phyloP scores from a whole-genome alignment of 78 protist species.

The Planoprotostelium fungivorum region DNA sequence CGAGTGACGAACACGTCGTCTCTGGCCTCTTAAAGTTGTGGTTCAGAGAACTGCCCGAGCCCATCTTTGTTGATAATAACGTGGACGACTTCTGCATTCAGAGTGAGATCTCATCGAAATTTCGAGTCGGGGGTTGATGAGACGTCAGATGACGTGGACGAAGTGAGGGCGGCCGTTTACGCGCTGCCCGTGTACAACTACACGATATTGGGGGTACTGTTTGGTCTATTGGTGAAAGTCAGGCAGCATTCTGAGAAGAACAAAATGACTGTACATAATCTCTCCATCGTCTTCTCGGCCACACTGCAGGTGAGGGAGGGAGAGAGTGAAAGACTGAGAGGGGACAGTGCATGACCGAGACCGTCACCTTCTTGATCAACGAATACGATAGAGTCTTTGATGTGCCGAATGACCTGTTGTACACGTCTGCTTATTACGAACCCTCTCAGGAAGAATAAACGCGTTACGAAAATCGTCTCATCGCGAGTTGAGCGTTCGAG shows the following conservation, averaged over 20 bases:
- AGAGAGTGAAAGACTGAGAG: not conserved
- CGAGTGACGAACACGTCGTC: constrained; percentile 42
- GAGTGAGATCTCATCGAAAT: not conserved
- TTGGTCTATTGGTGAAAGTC: not conserved
- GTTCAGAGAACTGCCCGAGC: constrained; percentile 43
- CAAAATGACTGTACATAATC: not conserved
- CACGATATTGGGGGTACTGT: not conserved
- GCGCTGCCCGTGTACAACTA: not conserved
- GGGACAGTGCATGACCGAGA: not conserved
- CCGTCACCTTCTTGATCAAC: not conserved
- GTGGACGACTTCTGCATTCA: not conserved
- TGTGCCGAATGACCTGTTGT: not conserved
- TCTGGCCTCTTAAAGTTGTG: constrained; percentile 47
- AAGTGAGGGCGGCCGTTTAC: not conserved
- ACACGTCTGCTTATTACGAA: no score
- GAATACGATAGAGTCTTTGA: not conserved
- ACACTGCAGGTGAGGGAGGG: not conserved
- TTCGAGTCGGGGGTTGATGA: not conserved
- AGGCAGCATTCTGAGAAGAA: not conserved
- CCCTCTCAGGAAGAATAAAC: no score
- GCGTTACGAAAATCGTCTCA: no score
- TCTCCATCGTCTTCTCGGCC: not conserved
- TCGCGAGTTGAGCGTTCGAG: no score
- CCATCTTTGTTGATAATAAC: not conserved
- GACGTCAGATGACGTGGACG: not conserved